These are phyloP conservation scores for Fagopyrum homotropicum DNA, from an alignment of 148 eudicot genomes.

Conservation along the genomic window DNA sequence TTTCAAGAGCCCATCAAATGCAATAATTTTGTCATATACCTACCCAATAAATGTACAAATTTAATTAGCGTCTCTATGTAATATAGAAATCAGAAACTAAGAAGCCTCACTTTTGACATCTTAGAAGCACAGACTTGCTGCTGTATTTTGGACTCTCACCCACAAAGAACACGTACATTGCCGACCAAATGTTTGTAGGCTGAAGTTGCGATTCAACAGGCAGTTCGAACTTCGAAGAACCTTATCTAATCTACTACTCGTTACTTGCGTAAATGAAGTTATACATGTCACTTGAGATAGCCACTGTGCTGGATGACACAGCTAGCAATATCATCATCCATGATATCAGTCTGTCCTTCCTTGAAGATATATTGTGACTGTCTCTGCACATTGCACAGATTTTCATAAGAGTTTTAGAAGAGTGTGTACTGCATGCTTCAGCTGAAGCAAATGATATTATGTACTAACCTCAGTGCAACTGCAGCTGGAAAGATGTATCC, in stretches of 20 bases:
- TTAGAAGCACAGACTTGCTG: not conserved
- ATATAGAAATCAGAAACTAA: not conserved
- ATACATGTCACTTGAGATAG: constrained; percentile 65
- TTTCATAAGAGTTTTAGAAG: too few relatives aligned
- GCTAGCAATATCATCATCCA: constrained; percentile 70
- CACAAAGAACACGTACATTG: not conserved
- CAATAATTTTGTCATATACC: not conserved
- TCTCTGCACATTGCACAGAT: constrained; percentile 33
- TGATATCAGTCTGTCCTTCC: constrained; percentile 55
- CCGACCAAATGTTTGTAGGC: not conserved
- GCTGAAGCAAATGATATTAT: not conserved
- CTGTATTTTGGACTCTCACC: not conserved
- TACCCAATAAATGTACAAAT: not conserved
- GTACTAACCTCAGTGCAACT: constrained; percentile 9
- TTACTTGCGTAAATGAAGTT: constrained; percentile 30
- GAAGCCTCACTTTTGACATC: not conserved
- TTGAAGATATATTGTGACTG: constrained; percentile 48
- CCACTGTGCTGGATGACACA: constrained; percentile 66
- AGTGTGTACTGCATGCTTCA: too few relatives aligned
- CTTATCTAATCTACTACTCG: constrained; percentile 11
- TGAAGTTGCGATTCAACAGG: not conserved
- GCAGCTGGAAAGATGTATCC: constrained; percentile 21
- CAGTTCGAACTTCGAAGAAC: not conserved
- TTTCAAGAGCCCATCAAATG: not conserved
- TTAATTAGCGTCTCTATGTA: not conserved